Conservation (phyloP, 352 stramenopile species). For the Globisporangium middletonii region DNA sequence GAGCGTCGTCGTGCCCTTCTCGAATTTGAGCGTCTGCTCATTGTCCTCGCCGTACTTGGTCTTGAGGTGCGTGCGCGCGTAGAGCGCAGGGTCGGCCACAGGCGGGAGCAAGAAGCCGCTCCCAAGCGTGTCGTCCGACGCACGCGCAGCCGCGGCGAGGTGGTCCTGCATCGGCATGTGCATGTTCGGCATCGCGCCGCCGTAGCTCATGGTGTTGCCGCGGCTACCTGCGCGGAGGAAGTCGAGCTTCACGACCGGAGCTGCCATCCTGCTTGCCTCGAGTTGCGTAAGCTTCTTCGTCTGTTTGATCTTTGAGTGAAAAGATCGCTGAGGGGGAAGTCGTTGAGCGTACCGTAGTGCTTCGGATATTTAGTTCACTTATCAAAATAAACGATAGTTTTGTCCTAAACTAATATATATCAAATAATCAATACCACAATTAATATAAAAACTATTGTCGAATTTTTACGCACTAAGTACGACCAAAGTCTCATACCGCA, state of each 20-base stretch:
- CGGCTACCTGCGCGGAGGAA: constrained; percentile 66
- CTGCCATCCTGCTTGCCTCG: constrained; percentile 38
- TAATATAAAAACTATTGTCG: too few species aligned
- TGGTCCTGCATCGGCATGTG: constrained; percentile 37
- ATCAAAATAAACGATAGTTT: too few species aligned
- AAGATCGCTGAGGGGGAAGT: too few species aligned
- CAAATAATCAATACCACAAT: too few species aligned
- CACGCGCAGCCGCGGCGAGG: constrained; percentile 8
- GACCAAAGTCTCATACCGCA: too few species aligned
- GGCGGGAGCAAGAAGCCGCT: constrained; percentile 69
- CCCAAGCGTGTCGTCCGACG: constrained; percentile 23
- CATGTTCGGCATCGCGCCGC: constrained; percentile 75
- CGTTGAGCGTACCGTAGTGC: too few species aligned
- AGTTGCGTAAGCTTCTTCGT: too few species aligned
- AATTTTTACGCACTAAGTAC: too few species aligned
- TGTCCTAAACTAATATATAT: too few species aligned
- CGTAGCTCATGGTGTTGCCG: constrained; percentile 59
- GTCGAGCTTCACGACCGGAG: constrained; percentile 53
- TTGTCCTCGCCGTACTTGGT: constrained; percentile 96
- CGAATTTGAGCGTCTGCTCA: constrained; percentile 95
- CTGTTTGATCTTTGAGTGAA: too few species aligned
- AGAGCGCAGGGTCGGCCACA: constrained; percentile 89
- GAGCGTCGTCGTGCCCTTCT: constrained; percentile 99
- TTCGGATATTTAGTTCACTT: too few species aligned
- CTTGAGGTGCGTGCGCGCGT: constrained; percentile 95